phyloP scores from a whole-genome alignment of 805 yeast species.

The Candida ovalis region DNA sequence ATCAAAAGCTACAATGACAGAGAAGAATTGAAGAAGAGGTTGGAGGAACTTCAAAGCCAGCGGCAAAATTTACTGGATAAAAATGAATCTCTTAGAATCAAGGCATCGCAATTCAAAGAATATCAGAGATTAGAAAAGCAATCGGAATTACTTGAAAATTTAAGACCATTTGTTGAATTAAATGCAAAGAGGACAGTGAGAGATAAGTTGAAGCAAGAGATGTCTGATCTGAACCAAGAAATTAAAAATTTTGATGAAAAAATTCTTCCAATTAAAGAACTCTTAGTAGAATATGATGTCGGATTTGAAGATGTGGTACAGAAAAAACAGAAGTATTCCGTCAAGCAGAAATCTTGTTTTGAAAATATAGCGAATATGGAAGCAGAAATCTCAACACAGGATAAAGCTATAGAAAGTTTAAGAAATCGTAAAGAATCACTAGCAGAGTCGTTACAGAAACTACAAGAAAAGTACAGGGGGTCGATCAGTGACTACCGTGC shows the following conservation, averaged over 20 bases:
- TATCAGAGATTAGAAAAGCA: constrained; percentile 42
- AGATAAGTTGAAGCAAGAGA: constrained; percentile 22
- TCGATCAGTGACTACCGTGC: neutral
- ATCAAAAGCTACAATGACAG: constrained; percentile 44
- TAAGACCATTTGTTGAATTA: constrained; percentile 33
- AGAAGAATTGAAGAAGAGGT: constrained; percentile 26
- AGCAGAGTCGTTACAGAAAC: neutral
- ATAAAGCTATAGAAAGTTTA: neutral
- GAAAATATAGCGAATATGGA: constrained; percentile 7
- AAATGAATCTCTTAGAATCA: constrained; percentile 37
- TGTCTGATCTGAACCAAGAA: constrained; percentile 23
- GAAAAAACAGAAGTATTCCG: constrained; percentile 7
- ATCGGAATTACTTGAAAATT: constrained; percentile 34
- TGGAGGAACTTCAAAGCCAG: constrained; percentile 29
- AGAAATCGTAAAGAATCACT: neutral
- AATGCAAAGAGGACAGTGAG: constrained; percentile 34
- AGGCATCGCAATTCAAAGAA: constrained; percentile 43
- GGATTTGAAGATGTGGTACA: constrained; percentile 18
- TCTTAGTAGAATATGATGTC: constrained; percentile 12
- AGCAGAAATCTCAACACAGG: neutral
- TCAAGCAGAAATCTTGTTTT: constrained; percentile 5
- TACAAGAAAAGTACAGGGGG: neutral
- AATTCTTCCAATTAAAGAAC: constrained; percentile 19
- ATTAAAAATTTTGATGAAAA: constrained; percentile 21
- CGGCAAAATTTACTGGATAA: constrained; percentile 34